phyloP scores from a whole-genome alignment of 176 grass and related monocot genomes.

The Zea mays region DNA sequence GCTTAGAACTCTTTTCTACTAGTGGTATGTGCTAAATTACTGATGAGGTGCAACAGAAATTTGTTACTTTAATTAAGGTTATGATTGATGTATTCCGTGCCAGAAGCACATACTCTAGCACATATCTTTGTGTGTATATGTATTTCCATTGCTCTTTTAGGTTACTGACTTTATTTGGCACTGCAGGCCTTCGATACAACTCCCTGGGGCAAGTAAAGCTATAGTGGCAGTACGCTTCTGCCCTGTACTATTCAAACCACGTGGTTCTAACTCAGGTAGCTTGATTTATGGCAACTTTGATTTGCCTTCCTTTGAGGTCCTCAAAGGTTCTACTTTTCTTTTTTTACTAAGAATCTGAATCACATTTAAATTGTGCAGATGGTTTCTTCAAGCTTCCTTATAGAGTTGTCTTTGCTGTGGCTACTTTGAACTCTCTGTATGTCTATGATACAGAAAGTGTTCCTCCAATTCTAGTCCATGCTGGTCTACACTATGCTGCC shows the following conservation, averaged over 20 bases:
- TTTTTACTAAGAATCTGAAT: slow-evolving; percentile 30
- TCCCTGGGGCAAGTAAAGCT: slow-evolving; percentile 85
- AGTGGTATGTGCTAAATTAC: neutral
- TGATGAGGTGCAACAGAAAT: neutral
- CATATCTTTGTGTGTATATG: slow-evolving; percentile 13
- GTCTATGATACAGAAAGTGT: slow-evolving; percentile 92
- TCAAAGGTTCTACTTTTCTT: slow-evolving; percentile 18
- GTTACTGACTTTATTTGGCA: slow-evolving; percentile 27
- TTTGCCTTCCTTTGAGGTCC: slow-evolving; percentile 19
- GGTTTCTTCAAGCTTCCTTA: slow-evolving; percentile 93
- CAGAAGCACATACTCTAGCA: neutral
- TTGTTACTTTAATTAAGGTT: slow-evolving; percentile 13
- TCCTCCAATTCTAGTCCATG: slow-evolving; percentile 70
- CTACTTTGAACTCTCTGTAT: slow-evolving; percentile 87
- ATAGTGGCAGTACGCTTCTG: slow-evolving; percentile 90
- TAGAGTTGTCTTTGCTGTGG: slow-evolving; percentile 78
- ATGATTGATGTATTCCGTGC: neutral
- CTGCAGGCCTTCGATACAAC: slow-evolving; percentile 80
- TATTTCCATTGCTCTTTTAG: slow-evolving; percentile 22
- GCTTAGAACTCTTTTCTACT: too few relatives aligned
- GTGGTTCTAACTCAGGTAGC: slow-evolving; percentile 68
- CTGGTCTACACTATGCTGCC: slow-evolving; percentile 96
- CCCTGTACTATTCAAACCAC: slow-evolving; percentile 68
- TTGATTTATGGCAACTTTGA: slow-evolving; percentile 20
- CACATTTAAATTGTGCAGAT: slow-evolving; percentile 47